These are phyloP conservation scores for Vitis hybrid DNA, from an alignment of 177 flowering plant species.

Conservation along the genomic window DNA sequence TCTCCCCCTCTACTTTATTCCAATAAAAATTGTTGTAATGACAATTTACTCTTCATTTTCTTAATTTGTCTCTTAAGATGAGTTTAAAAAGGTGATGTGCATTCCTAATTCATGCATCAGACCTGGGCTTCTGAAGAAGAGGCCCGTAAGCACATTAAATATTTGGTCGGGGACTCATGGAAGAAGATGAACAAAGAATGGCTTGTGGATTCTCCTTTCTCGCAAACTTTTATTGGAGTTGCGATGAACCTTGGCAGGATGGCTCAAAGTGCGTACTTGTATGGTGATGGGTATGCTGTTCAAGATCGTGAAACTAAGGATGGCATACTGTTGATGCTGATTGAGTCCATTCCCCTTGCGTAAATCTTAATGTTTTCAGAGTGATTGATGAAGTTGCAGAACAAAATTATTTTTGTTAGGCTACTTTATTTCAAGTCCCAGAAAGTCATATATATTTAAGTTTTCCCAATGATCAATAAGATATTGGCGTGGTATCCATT, in stretches of 20 bases:
- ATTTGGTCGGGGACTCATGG: slow-evolving; percentile 11
- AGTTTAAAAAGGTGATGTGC: slow-evolving; percentile 21
- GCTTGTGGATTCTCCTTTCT: slow-evolving; percentile 11
- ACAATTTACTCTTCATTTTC: not conserved
- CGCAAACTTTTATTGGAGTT: not conserved
- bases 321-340: not conserved
- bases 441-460: too few relatives aligned
- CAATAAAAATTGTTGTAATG: not conserved
- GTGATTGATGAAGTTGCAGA: not conserved
- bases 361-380: too few relatives aligned
- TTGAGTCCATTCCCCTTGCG: not conserved
- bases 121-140: slow-evolving; percentile 23
- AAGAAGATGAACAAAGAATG: slow-evolving; percentile 19
- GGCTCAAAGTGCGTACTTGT: slow-evolving; percentile 19
- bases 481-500: too few relatives aligned
- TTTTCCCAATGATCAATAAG: too few relatives aligned
- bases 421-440: too few relatives aligned
- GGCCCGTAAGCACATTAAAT: slow-evolving; percentile 11
- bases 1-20: not conserved
- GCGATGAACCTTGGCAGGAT: slow-evolving; percentile 18
- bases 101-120: slow-evolving; percentile 27
- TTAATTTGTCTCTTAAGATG: slow-evolving; percentile 12
- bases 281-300: slow-evolving; percentile 11
- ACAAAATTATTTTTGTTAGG: not conserved
- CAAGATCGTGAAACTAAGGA: slow-evolving; percentile 4